Base-by-base conservation (phyloP, 495 filamentous ascomycete genomes). In the Penicillium paradoxum region DNA sequence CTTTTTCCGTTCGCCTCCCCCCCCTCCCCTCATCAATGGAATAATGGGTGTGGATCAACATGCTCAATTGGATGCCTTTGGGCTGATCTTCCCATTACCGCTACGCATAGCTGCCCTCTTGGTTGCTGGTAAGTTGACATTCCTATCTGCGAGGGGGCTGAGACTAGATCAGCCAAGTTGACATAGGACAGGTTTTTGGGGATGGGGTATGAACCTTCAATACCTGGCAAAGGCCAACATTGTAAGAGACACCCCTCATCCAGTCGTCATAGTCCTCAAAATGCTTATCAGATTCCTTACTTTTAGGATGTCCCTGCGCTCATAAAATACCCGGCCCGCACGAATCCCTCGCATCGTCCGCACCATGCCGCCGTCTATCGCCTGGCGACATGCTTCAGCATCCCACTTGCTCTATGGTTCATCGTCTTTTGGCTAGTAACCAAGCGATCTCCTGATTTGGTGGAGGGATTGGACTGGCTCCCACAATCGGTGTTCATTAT, bases 121-220 rank as follows among this genome's bases (percentile, higher is more conserved):
- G 50, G 83, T 93, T 48, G 73, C 90, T 48, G 90, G 90, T 92
- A 79, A 39, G 59, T 27, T 58, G 48, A 54, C 8, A 18, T 45
- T 18, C 22, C 36, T 22, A 22, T 40, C 17, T 29, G 22, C 34
- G 34, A 37, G 22, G 10, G 21, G 44, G 14, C 15, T 15, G 15
- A 24, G 5, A 17, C 24, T 30, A 24, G 32, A 39, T 13, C 15
- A 21, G 43, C 3, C 10, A 21, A 30, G 44, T 24, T 57, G 38
- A 57, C 34, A 27, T 22, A 13, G 34, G 6, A 57, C 17, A 93
- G 89, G 88, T 55, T 83, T 95, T 58, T 96, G 91, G 91, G 89
- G 86, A 59, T 96, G 90, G 90, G 90, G 83, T 45, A 59, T 85
- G 51, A 95, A 93, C 72, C 80, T 96, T 18, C 89, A 96, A 45